phyloP scores from a whole-genome alignment of 306 rosid genomes.

The Ceratonia siliqua region DNA sequence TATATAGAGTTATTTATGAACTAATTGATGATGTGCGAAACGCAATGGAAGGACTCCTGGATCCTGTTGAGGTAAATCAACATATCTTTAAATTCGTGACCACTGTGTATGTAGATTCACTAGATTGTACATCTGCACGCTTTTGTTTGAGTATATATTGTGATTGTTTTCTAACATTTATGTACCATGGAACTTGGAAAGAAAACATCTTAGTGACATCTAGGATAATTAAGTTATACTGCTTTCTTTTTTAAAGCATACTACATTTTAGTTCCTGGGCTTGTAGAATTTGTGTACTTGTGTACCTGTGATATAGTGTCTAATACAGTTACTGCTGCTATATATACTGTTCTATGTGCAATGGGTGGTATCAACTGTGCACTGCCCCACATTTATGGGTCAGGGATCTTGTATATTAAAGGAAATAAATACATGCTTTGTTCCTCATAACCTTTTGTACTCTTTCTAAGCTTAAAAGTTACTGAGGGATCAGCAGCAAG shows the following conservation, averaged over 20 bases:
- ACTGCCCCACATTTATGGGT: not conserved
- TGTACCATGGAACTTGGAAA: conserved; percentile 2
- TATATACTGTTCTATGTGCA: not conserved
- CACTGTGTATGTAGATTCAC: no score
- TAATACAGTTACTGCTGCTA: not conserved
- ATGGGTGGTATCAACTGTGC: not conserved
- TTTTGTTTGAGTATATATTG: conserved; percentile 10
- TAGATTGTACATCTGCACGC: conserved; percentile 20
- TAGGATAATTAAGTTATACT: not conserved
- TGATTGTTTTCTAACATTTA: conserved; percentile 15
- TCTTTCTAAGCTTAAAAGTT: conserved; percentile 23
- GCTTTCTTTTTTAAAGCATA: not conserved
- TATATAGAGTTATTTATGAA: conserved; percentile 90
- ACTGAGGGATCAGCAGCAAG: conserved; percentile 19
- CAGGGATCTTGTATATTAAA: not conserved
- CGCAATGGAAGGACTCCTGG: conserved; percentile 98
- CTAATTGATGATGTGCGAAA: conserved; percentile 86
- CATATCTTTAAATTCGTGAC: conserved; percentile 11
- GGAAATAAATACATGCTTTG: not conserved
- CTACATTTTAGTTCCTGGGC: not conserved
- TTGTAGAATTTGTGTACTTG: conserved; percentile 1
- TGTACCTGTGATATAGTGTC: not conserved
- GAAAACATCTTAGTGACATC: not conserved
- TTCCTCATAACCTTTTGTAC: not conserved
- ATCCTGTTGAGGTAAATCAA: conserved; percentile 74